Evolutionary conservation across 2,329 filamentous ascomycete species (phyloP), one percentile per base, ranked within the genome.

Genomic region (Hypoxylon rubiginosum): DNA sequence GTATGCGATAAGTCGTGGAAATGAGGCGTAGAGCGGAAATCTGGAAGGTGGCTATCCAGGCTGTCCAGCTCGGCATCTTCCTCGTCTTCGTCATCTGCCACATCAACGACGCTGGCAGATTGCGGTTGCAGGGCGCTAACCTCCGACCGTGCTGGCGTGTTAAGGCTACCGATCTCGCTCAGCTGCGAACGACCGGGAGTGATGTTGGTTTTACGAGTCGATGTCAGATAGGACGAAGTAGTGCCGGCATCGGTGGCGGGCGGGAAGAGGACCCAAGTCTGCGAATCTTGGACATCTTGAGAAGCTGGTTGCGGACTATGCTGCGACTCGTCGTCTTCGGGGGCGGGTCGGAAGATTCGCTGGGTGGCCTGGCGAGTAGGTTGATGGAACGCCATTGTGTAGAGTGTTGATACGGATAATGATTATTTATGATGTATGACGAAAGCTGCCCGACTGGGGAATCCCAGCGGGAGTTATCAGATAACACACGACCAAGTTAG

Each of bases 241-340:
- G 85, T 86, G 50, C 80, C 81, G 34, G 84, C 82, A 64, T 85
- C 86, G 68, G 90, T 89, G 8, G 86, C 85, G 1, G 93, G 93
- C 7, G 94, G 92, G 83, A 99, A 99, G 70, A 99, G 88, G 58
- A 98, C 91, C 96, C 96, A 99, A 86, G 97, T 95, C 79, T 96
- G 91, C 11, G 92, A 91, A 70, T 94, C 91, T 66, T 92, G 89
- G 64, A 89, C 81, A 46, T 75, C 73, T 52, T 80, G 79, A 36
- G 77, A 70, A 64, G 71, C 61, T 62, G 73, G 74, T 69, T 73
- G 75, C 62, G 77, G 77, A 54, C 72, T 70, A 52, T 74, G 68
- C 24, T 79, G 78, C 30, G 79, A 75, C 36, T 83, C 81, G 15
- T 81, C 79, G 19, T 77, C 77, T 56, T 79, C 77, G 2, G 80